Conservation (phyloP, 2,329 filamentous ascomycete species). For the Fusarium cyanostomum region DNA sequence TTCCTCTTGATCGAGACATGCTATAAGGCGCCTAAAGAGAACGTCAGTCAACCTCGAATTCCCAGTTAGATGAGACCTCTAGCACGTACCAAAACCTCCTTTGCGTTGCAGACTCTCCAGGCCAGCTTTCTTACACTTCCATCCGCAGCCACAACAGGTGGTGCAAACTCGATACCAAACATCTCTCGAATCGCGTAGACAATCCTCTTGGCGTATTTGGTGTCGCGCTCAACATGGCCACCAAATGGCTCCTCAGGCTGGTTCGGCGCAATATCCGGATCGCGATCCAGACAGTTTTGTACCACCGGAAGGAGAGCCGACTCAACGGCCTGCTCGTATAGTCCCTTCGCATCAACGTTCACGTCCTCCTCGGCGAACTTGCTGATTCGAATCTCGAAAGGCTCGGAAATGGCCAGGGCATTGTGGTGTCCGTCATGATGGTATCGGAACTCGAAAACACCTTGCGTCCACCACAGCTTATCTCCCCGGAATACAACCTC, state of each 20-base stretch:
- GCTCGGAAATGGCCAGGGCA: constrained; percentile 92
- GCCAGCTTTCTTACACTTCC: constrained; percentile 89
- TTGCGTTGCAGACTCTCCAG: constrained; percentile 95
- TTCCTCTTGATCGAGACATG: constrained; percentile 72
- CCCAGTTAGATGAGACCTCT: neutral
- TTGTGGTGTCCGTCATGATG: constrained; percentile 93
- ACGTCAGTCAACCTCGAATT: constrained; percentile 18
- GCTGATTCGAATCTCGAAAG: constrained; percentile 88
- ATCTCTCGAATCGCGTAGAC: constrained; percentile 96
- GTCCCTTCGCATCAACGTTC: constrained; percentile 65
- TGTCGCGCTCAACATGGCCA: constrained; percentile 82
- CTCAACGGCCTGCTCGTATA: constrained; percentile 77
- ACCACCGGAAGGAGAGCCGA: constrained; percentile 81
- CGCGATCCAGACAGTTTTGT: constrained; percentile 90
- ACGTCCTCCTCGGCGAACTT: constrained; percentile 82
- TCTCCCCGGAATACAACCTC: constrained; percentile 91
- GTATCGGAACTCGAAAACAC: constrained; percentile 96
- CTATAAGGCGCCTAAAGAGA: constrained; percentile 72
- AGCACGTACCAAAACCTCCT: constrained; percentile 84
- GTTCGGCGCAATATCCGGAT: constrained; percentile 88
- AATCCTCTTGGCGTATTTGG: constrained; percentile 87
- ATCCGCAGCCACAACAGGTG: constrained; percentile 91
- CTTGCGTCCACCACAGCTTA: constrained; percentile 97
- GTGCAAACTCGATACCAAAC: constrained; percentile 96
- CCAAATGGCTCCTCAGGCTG: constrained; percentile 85